Conservation (phyloP, 768 basidiomycete genomes). For the Lentinus brumalis region DNA sequence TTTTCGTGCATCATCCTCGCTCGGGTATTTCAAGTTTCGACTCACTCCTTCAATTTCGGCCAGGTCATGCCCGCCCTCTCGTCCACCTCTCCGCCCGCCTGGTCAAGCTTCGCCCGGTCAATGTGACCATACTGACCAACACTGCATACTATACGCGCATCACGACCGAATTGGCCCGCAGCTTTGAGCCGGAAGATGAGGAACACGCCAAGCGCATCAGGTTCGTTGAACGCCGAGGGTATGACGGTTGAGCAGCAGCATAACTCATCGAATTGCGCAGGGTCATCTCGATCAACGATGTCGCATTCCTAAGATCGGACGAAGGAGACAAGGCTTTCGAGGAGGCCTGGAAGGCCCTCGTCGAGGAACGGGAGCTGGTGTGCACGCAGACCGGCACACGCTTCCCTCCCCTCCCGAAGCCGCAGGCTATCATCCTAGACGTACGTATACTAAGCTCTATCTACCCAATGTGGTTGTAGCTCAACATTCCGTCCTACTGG, state of each 20-base stretch:
- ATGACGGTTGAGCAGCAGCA: too few species aligned
- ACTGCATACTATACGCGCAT: slow-evolving; percentile 4
- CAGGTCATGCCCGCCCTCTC: slow-evolving; percentile 22
- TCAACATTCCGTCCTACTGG: neutral
- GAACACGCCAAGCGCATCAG: neutral
- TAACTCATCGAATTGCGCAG: neutral
- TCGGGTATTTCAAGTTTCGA: too few species aligned
- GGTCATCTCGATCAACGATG: slow-evolving; percentile 12
- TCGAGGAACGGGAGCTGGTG: slow-evolving; percentile 2
- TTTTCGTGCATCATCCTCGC: neutral
- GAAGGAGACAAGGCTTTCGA: slow-evolving; percentile 9
- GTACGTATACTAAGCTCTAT: slow-evolving; percentile 8
- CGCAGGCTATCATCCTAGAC: slow-evolving; percentile 18
- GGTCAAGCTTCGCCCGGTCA: slow-evolving; percentile 8
- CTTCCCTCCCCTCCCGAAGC: slow-evolving; percentile 5
- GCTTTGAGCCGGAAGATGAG: slow-evolving; percentile 6
- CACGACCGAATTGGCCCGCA: slow-evolving; percentile 10
- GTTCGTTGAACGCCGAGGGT: neutral
- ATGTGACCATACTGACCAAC: slow-evolving; percentile 16
- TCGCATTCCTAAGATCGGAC: neutral
- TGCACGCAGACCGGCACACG: slow-evolving; percentile 12
- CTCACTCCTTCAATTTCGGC: neutral
- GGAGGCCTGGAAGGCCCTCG: slow-evolving; percentile 10
- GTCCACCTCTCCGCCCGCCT: slow-evolving; percentile 12
- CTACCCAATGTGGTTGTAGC: neutral